phyloP scores from a whole-genome alignment of 208 protist genomes.

The Trypanosoma grayi region DNA sequence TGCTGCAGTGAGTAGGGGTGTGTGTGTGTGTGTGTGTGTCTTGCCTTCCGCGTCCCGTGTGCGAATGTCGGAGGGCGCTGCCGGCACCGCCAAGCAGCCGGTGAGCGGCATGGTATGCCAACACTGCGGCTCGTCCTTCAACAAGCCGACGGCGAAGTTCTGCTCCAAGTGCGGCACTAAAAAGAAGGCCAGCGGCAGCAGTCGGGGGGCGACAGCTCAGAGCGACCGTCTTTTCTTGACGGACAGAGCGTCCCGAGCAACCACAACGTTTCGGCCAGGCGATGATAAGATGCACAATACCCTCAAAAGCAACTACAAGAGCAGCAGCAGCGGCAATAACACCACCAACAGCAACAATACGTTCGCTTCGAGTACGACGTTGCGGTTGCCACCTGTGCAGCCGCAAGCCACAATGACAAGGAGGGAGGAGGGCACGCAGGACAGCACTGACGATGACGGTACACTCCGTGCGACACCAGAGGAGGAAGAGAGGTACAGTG shows the following conservation, averaged over 20 bases:
- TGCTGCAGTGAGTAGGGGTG: neutral
- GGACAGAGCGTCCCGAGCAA: neutral
- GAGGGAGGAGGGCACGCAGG: conserved; percentile 3
- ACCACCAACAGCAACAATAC: neutral
- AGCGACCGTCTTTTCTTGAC: neutral
- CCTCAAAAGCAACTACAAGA: neutral
- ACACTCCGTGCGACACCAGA: conserved; percentile 56
- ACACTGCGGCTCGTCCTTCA: conserved; percentile 67
- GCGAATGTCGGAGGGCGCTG: neutral
- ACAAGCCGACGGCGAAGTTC: conserved; percentile 71
- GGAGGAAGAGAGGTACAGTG: conserved; percentile 78
- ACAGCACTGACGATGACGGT: conserved; percentile 27
- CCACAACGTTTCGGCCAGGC: neutral
- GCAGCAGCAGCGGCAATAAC: neutral
- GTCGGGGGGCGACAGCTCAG: neutral
- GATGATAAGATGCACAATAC: conserved; percentile 1
- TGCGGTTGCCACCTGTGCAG: conserved; percentile 3
- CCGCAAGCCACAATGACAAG: neutral
- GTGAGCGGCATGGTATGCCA: conserved; percentile 26
- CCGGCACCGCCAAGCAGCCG: neutral
- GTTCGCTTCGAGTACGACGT: neutral
- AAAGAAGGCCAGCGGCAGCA: conserved; percentile 13
- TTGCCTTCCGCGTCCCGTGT: no score
- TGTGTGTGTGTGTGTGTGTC: neutral
- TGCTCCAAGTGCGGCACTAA: conserved; percentile 81